Base-by-base conservation (phyloP, 106 monocot species). In the Acorus gramineus region DNA sequence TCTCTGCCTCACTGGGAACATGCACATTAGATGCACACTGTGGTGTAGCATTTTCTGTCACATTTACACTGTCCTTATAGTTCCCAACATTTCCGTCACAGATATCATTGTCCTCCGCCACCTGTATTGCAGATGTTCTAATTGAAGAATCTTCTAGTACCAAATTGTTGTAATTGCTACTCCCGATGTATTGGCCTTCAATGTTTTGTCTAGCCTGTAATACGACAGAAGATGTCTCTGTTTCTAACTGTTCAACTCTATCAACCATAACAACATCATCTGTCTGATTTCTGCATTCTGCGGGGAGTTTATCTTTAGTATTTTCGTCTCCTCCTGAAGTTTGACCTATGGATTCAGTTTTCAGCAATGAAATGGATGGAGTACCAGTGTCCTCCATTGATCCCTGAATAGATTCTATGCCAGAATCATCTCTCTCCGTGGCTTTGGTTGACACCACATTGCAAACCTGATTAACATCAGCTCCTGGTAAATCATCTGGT, bases 401-500 rank as follows among this genome's bases (percentile, higher is more conserved):
- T 28, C 28, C 73, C 55, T 71, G 51, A 28, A 28, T 56, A 6
- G 13, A 43, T n/a, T 44, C 4, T 3, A n/a, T 12, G 50, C 42
- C 12, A 47, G 61, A 54, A 60, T 51, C 51, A 50, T 44, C 14
- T 7, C 28, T 13, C 10, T 46, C 57, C 52, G 28, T 61, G 9
- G 59, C 73, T 53, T 76, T 77, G 62, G 50, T 74, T 49, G 70
- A 52, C 68, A 58, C 49, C 48, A 77, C 77, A 28, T 28, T 28
- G 28, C 28, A 28, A 4, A 63, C 77, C 67, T 76, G 86, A 47
- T 70, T 77, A 72, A 80, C 60, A 73, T 79, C 70, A 67, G 77
- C 59, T 52, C 75, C 80, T 12, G 86, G 60, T 45, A 89, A 73
- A 54, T 65, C 84, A 77, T 86, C 89, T 63, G 79, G 68, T 13